A percentile compares a stretch with the other conserved stretches of the same genome.
Evolutionary conservation across 805 yeast genomes (phyloP).

Genomic region (Henningerozyma blattae): DNA sequence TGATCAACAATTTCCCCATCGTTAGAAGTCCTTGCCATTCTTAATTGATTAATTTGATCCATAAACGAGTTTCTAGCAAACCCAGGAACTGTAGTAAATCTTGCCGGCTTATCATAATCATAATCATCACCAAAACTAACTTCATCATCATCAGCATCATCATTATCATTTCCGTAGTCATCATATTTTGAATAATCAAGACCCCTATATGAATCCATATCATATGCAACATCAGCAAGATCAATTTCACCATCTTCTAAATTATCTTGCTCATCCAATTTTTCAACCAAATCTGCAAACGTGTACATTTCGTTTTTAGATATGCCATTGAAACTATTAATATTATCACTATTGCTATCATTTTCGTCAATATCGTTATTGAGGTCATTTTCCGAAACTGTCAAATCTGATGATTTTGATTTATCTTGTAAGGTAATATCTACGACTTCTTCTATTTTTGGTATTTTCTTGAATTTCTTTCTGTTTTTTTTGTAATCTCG

Average conservation of each 20-base stretch:
- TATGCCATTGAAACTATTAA: conserved; percentile 8
- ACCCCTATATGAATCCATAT: conserved; percentile 10
- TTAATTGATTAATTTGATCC: conserved; percentile 16
- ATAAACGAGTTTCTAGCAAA: conserved; percentile 14
- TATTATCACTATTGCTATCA: no score
- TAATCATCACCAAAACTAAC: no score
- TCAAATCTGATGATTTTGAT: background rate
- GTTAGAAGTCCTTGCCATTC: conserved; percentile 1
- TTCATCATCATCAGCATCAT: conserved; percentile 12
- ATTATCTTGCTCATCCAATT: conserved; percentile 21
- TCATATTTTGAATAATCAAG: conserved; percentile 4
- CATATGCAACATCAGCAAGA: conserved; percentile 12
- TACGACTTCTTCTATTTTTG: no score
- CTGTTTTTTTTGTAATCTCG: no score
- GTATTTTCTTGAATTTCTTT: background rate
- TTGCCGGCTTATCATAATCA: conserved; percentile 4
- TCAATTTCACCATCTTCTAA: conserved; percentile 15
- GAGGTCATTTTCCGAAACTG: background rate
- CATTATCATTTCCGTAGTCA: conserved; percentile 9
- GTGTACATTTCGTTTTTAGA: conserved; percentile 20
- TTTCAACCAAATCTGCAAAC: conserved; percentile 22
- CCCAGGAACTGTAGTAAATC: conserved; percentile 15
- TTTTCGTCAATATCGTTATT: background rate
- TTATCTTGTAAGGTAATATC: background rate
- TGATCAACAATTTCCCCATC: background rate